Percentiles rank a stretch among this genome's conserved stretches.
phyloP scores from a whole-genome alignment of 2,329 filamentous ascomycete genomes.

The Colletotrichum spaethianum region DNA sequence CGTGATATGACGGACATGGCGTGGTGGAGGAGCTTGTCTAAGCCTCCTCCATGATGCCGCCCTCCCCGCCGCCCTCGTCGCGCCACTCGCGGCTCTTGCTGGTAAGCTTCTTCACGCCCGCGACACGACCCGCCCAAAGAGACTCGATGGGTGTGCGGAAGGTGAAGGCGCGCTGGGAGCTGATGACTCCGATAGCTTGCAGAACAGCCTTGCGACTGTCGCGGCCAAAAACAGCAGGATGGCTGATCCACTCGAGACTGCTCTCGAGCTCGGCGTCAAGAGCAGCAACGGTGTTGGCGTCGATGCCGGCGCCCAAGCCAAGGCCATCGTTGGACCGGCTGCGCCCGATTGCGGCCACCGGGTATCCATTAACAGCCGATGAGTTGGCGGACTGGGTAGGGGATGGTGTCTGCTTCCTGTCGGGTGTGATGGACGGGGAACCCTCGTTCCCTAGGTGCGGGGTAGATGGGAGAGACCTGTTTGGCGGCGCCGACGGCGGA shows the following conservation, averaged over 20 bases:
- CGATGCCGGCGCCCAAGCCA: constrained; percentile 81
- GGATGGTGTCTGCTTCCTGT: constrained; percentile 57
- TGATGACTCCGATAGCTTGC: constrained; percentile 96
- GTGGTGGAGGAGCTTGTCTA: constrained; percentile 50
- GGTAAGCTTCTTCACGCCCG: constrained; percentile 84
- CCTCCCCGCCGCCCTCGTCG: constrained; percentile 84
- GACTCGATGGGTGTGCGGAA: constrained; percentile 92
- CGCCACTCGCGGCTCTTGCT: constrained; percentile 93
- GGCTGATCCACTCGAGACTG: constrained; percentile 96
- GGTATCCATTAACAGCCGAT: constrained; percentile 65
- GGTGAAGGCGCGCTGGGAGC: constrained; percentile 92
- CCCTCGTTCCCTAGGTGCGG: constrained; percentile 60
- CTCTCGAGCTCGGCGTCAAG: constrained; percentile 93
- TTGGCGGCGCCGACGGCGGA: constrained; percentile 60
- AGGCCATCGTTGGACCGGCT: constrained; percentile 71
- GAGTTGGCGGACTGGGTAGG: constrained; percentile 62
- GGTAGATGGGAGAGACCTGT: constrained; percentile 57
- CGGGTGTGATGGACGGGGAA: constrained; percentile 60
- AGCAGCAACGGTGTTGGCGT: constrained; percentile 83
- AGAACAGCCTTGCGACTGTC: constrained; percentile 96
- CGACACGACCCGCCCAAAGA: constrained; percentile 88
- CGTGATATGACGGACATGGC: constrained; percentile 36
- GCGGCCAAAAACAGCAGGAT: constrained; percentile 93
- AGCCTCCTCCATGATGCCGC: constrained; percentile 73
- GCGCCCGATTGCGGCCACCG: constrained; percentile 58